These are phyloP conservation scores for Rubia peregrina DNA, from an alignment of 305 asterid genomes.

Conservation along the genomic window DNA sequence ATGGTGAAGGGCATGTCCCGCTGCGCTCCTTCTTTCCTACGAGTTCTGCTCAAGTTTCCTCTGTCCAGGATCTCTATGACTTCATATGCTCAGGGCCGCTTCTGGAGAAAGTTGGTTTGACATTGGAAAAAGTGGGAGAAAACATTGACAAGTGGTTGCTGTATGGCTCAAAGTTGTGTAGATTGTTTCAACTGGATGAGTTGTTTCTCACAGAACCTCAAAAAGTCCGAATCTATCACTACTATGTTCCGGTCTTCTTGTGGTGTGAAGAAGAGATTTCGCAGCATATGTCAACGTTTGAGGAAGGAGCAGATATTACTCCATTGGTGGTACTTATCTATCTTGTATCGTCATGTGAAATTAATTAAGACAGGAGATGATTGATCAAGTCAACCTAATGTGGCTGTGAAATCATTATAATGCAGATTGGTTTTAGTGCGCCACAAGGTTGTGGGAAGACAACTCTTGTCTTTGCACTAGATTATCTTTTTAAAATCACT, in stretches of 20 bases:
- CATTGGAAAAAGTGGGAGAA: slow-evolving; percentile 63
- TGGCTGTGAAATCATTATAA: slow-evolving; percentile 14
- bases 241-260: slow-evolving; percentile 85
- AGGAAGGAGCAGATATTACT: slow-evolving; percentile 64
- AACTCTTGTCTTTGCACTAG: slow-evolving; percentile 87
- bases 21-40: slow-evolving; percentile 36
- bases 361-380: not conserved
- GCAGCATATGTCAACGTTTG: slow-evolving; percentile 46
- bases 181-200: slow-evolving; percentile 73
- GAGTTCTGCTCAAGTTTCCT: slow-evolving; percentile 45
- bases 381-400: slow-evolving; percentile 2
- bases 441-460: slow-evolving; percentile 99
- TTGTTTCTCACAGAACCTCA: slow-evolving; percentile 65
- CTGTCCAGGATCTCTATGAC: slow-evolving; percentile 62
- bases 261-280: slow-evolving; percentile 90
- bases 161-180: slow-evolving; percentile 72
- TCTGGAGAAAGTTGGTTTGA: slow-evolving; percentile 46
- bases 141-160: slow-evolving; percentile 79
- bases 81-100: slow-evolving; percentile 85
- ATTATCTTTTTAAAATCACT: slow-evolving; percentile 60
- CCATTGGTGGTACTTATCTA: slow-evolving; percentile 74
- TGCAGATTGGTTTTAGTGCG: slow-evolving; percentile 99
- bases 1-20: slow-evolving; percentile 36
- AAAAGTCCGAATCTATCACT: slow-evolving; percentile 76
- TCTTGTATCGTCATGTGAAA: slow-evolving; percentile 10